Conservation (phyloP, 1,139 yeast species). For the Sporopachydermia cereana region DNA sequence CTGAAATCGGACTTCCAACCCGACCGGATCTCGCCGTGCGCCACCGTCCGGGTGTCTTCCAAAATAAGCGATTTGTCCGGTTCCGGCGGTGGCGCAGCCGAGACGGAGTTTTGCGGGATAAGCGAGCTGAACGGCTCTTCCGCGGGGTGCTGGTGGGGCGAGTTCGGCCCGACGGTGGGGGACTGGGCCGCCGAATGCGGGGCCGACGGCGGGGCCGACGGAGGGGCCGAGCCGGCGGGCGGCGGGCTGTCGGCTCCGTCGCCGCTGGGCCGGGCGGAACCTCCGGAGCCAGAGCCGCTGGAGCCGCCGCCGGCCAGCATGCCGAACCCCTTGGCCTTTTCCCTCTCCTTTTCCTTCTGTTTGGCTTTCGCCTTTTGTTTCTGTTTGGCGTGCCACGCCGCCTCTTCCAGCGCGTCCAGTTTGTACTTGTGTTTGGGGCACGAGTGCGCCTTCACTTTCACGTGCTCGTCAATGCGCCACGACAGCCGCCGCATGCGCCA, state of each 20-base stretch:
- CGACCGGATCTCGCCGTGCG: conserved; percentile 67
- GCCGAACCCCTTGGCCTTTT: conserved; percentile 15
- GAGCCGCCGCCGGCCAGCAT: not conserved
- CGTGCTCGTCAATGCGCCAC: conserved; percentile 86
- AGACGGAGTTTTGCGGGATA: not conserved
- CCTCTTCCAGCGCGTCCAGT: conserved; percentile 35
- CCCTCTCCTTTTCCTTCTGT: conserved; percentile 19
- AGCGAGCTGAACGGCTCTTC: conserved; percentile 6
- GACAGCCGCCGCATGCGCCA: conserved; percentile 88
- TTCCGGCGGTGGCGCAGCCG: conserved; percentile 21
- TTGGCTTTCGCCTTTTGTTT: conserved; percentile 16
- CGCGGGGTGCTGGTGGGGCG: not conserved
- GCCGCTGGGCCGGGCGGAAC: not conserved
- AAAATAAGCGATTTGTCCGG: conserved; percentile 37
- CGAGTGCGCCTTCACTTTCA: conserved; percentile 45
- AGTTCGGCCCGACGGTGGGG: not conserved
- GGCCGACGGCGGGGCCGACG: conserved; percentile 6
- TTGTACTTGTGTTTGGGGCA: conserved; percentile 46
- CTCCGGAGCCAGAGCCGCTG: not conserved
- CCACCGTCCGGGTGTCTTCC: conserved; percentile 63
- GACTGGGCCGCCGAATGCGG: conserved; percentile 7
- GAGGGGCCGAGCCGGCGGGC: not conserved
- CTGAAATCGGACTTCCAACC: conserved; percentile 95
- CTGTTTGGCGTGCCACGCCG: conserved; percentile 22
- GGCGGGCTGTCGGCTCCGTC: not conserved